Conservation (phyloP, 352 stramenopile genomes). For the Globisporangium acanthophoron region DNA sequence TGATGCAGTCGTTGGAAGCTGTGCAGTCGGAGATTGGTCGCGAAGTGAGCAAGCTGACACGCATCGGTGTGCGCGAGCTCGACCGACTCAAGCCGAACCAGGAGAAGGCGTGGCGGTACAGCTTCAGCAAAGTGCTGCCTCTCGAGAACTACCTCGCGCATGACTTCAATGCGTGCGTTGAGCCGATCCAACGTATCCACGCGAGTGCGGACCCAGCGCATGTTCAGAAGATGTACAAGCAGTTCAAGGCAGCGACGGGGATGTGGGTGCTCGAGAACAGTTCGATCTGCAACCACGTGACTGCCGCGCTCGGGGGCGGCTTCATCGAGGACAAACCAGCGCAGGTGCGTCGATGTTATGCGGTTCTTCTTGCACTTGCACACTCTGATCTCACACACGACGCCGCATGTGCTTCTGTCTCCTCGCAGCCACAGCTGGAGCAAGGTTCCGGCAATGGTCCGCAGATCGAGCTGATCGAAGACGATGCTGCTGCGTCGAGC, state of each 20-base stretch:
- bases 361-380: background rate
- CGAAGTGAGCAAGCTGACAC: slow-evolving; percentile 73
- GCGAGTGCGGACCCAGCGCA: slow-evolving; percentile 71
- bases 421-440: slow-evolving; percentile 19
- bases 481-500: slow-evolving; percentile 22
- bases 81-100: slow-evolving; percentile 84
- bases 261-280: slow-evolving; percentile 86
- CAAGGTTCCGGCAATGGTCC: slow-evolving; percentile 18
- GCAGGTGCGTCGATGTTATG: slow-evolving; percentile 13
- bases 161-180: slow-evolving; percentile 78
- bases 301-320: slow-evolving; percentile 48
- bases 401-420: background rate
- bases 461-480: slow-evolving; percentile 42
- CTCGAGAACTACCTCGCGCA: slow-evolving; percentile 80
- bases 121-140: slow-evolving; percentile 79
- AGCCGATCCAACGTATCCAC: slow-evolving; percentile 86
- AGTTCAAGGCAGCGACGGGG: slow-evolving; percentile 78
- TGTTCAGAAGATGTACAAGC: slow-evolving; percentile 84
- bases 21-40: slow-evolving; percentile 74
- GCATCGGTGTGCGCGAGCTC: slow-evolving; percentile 74
- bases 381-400: background rate
- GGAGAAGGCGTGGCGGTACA: slow-evolving; percentile 81
- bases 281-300: slow-evolving; percentile 74
- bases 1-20: slow-evolving; percentile 80
- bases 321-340: slow-evolving; percentile 52